A percentile compares a stretch with the other conserved stretches of the same genome.
Conservation (phyloP, 2,329 filamentous ascomycete genomes). For the Colletotrichum costaricense region DNA sequence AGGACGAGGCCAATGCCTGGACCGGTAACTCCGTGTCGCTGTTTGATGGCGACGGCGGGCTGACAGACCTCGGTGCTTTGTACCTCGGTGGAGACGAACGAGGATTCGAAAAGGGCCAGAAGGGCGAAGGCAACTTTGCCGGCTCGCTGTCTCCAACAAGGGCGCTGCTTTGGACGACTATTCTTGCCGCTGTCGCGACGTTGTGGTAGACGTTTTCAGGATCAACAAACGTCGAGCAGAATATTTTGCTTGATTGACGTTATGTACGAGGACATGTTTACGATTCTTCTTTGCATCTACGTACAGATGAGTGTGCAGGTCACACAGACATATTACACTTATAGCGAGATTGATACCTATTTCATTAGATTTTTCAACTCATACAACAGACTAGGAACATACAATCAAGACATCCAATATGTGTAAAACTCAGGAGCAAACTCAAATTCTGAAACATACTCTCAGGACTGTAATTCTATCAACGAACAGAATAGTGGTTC, state of each 20-base stretch:
- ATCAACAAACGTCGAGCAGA: not conserved
- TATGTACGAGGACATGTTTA: not conserved
- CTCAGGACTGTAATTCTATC: too few relatives aligned
- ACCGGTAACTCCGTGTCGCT: constrained; percentile 51
- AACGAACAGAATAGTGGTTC: too few relatives aligned
- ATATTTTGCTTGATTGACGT: too few relatives aligned
- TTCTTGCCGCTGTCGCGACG: not conserved
- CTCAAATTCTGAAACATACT: too few relatives aligned
- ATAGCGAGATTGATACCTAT: not conserved
- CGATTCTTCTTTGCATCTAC: not conserved
- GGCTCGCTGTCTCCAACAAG: not conserved
- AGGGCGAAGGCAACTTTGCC: constrained; percentile 20
- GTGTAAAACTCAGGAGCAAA: too few relatives aligned
- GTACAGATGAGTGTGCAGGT: not conserved
- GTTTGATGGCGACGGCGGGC: constrained; percentile 48
- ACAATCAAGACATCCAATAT: not conserved
- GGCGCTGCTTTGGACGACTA: not conserved
- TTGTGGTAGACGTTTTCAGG: not conserved
- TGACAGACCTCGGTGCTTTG: constrained; percentile 51
- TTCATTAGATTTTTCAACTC: not conserved
- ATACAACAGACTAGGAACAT: not conserved
- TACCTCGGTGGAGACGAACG: constrained; percentile 52
- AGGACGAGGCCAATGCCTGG: constrained; percentile 51
- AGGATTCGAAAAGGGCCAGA: constrained; percentile 48
- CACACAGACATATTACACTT: not conserved